A percentile compares a stretch with the other conserved stretches of the same genome.
Evolutionary conservation across 2,329 filamentous ascomycete species (phyloP).

Genomic region (Neofusicoccum sp.): DNA sequence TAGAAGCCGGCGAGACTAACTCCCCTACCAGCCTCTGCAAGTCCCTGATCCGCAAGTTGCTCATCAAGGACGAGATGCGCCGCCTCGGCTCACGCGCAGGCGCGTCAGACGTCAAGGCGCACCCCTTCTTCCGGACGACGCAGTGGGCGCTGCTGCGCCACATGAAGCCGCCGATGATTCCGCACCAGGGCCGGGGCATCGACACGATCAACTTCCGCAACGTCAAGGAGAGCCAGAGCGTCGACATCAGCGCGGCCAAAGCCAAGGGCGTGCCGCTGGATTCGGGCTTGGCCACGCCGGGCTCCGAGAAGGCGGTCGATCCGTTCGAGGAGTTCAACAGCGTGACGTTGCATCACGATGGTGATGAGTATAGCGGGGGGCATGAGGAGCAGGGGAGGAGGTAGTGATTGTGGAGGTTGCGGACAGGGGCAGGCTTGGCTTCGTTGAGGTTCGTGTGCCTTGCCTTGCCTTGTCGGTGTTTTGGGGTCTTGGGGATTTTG

Average conservation of each 20-base stretch:
- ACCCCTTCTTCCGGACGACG: constrained; percentile 93
- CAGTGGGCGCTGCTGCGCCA: constrained; percentile 97
- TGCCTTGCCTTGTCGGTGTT: constrained; percentile 21
- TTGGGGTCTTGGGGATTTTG: not conserved
- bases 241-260: constrained; percentile 64
- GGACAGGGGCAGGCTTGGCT: too few species aligned
- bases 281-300: constrained; percentile 80
- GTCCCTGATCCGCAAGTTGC: constrained; percentile 88
- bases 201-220: constrained; percentile 98
- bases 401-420: not conserved
- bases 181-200: constrained; percentile 81
- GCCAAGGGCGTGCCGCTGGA: constrained; percentile 82
- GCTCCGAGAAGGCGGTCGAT: constrained; percentile 70
- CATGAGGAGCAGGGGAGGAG: not conserved
- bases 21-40: constrained; percentile 73
- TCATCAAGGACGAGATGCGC: constrained; percentile 97
- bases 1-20: not conserved
- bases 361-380: constrained; percentile 58
- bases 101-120: constrained; percentile 92
- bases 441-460: too few species aligned
- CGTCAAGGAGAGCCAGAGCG: constrained; percentile 94
- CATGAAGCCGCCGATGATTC: constrained; percentile 96
- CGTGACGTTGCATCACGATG: constrained; percentile 94
- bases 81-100: constrained; percentile 90
- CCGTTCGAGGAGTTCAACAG: constrained; percentile 99